phyloP scores from a whole-genome alignment of 2,329 filamentous ascomycete species.

The Diaporthe helianthi region DNA sequence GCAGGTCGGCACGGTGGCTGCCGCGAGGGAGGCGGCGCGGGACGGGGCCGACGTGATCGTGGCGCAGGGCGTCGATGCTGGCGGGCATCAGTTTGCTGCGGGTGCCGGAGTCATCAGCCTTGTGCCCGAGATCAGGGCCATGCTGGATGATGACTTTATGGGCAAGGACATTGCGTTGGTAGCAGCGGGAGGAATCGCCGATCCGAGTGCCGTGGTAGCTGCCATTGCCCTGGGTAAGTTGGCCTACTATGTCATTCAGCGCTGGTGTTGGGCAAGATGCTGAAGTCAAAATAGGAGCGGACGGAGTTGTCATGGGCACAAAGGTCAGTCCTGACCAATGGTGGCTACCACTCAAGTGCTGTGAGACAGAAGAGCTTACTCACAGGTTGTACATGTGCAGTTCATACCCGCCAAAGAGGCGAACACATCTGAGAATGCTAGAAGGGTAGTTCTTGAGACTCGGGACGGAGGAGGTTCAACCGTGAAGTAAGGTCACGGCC shows the following conservation, averaged over 20 bases:
- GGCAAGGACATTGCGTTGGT: conserved; percentile 51
- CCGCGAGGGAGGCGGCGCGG: conserved; percentile 57
- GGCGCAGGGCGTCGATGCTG: conserved; percentile 69
- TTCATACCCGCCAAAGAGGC: conserved; percentile 55
- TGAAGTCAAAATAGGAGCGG: conserved; percentile 45
- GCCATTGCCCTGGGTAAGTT: conserved; percentile 59
- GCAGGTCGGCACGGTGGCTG: conserved; percentile 66
- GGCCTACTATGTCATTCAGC: neutral
- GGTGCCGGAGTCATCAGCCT: conserved; percentile 63
- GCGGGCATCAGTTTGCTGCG: conserved; percentile 65
- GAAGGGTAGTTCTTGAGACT: conserved; percentile 50
- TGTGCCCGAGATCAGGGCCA: conserved; percentile 62
- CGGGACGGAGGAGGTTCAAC: conserved; percentile 54
- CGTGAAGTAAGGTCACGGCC: conserved; percentile 47
- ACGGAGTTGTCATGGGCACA: conserved; percentile 54
- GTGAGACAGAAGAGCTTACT: neutral
- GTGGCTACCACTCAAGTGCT: neutral
- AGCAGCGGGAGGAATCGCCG: conserved; percentile 66
- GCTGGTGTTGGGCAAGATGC: neutral
- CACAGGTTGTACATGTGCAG: conserved; percentile 41
- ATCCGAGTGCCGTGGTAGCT: conserved; percentile 62
- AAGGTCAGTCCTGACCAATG: conserved; percentile 37
- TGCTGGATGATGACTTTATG: conserved; percentile 49
- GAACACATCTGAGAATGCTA: conserved; percentile 48
- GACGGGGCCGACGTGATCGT: conserved; percentile 65